Evolutionary conservation across 225 moss, liverwort and hornwort species (phyloP).

Genomic region (Asterella californica): DNA sequence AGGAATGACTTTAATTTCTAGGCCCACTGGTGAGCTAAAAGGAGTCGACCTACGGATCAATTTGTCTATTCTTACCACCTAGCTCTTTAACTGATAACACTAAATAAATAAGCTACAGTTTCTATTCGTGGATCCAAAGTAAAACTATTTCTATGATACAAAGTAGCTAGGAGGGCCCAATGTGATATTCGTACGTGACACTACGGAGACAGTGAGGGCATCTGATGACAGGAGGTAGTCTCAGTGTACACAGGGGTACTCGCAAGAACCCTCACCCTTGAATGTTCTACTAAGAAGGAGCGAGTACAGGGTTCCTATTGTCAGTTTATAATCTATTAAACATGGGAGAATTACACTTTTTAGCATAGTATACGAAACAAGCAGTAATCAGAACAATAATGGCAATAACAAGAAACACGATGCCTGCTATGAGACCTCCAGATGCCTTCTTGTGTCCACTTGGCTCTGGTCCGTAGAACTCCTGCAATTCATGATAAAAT

Average conservation of each 20-base stretch:
- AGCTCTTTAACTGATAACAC: neutral
- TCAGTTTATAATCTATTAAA: conserved; percentile 41
- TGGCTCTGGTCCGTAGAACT: conserved; percentile 22
- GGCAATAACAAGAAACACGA: conserved; percentile 44
- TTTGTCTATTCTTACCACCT: neutral
- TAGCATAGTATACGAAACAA: conserved; percentile 42
- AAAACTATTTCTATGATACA: conserved; percentile 17
- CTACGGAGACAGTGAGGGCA: conserved; percentile 1
- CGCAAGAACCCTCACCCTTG: neutral
- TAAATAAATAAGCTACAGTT: neutral
- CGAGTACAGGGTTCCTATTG: neutral
- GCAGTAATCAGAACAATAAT: conserved; percentile 37
- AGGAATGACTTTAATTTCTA: neutral
- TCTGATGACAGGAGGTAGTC: neutral
- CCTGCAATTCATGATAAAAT: conserved; percentile 15
- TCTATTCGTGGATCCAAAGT: neutral
- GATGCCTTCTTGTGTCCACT: conserved; percentile 22
- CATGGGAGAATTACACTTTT: conserved; percentile 21
- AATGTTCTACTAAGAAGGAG: neutral
- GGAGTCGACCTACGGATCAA: conserved; percentile 3
- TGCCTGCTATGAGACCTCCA: conserved; percentile 40
- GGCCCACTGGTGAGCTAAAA: neutral
- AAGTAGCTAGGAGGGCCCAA: neutral
- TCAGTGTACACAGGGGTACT: neutral
- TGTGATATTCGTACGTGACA: neutral